Percentiles rank a stretch among this genome's conserved stretches.
phyloP scores from a whole-genome alignment of 73 alveolate species.

The Paramecium biaurelia region DNA sequence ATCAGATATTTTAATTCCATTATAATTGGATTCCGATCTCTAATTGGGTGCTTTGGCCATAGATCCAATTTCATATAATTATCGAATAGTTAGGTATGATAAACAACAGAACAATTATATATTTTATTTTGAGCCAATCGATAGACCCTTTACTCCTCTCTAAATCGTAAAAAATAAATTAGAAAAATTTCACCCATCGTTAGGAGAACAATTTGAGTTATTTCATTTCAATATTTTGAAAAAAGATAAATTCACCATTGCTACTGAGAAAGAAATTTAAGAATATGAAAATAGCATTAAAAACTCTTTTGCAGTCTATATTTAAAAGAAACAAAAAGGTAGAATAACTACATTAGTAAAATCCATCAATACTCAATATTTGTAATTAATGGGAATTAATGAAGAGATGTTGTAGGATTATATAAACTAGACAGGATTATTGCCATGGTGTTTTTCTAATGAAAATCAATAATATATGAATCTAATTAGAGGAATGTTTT shows the following conservation, averaged over 20 bases:
- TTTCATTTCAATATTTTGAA: neutral
- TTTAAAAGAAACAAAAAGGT: neutral
- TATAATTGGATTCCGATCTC: neutral
- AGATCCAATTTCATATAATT: neutral
- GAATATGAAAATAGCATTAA: neutral
- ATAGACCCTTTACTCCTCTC: neutral
- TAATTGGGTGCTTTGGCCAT: neutral
- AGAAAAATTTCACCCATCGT: neutral
- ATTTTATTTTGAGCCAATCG: neutral
- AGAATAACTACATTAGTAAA: neutral
- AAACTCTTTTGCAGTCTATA: neutral
- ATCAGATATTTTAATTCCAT: neutral
- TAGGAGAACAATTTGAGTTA: neutral
- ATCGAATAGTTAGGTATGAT: neutral
- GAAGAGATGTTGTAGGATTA: neutral
- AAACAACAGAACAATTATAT: neutral
- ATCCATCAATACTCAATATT: neutral
- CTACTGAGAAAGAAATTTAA: neutral
- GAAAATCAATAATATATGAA: neutral
- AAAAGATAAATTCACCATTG: neutral
- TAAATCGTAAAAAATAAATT: neutral
- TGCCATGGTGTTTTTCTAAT: neutral
- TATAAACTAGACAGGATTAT: neutral
- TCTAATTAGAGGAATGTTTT: neutral
- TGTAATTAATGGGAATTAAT: neutral